Base-by-base conservation (phyloP, 2,329 filamentous ascomycete genomes). In the Cladosporium sp. region DNA sequence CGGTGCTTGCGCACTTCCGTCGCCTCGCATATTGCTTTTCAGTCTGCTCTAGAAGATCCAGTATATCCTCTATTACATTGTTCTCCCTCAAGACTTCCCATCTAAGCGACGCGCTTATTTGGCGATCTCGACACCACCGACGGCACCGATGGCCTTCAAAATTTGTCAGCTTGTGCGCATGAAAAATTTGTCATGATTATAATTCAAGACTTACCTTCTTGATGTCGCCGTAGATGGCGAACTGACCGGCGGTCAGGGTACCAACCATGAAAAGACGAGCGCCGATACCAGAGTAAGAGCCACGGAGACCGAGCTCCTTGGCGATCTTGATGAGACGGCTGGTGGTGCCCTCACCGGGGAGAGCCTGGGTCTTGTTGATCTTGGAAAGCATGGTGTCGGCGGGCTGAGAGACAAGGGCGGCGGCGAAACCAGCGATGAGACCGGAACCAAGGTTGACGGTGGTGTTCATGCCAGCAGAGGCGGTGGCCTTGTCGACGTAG, bases 351-450 rank as follows among this genome's bases (percentile, higher is more conserved):
- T 95, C 88, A 79, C 89, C 89, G 60, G 89, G 88, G 55, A 83
- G 78, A 75, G 88, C 89, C 79, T 89, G 84, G 75, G 86, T 89
- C 86, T 93, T 93, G 86, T 95, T 95, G 80, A 95, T 93, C 83
- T 92, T 93, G 76, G 82, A 87, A 59, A 95, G 84, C 89, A 95
- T 95, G 69, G 89, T 95, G 73, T 95, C 89, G 70, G 89, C 89
- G 63, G 89, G 89, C 78, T 95, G 89, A 57, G 89, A 95, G 70
- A 95, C 81, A 64, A 92, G 70, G 68, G 89, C 89, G 64, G 89
- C 89, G 65, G 88, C 89, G 76, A 95, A 89, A 80, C 90, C 81
- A 50, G 90, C 90, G 52, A 91, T 81, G 61, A 95, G 77, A 77
- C 90, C 90, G 60, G 88, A 91, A 36, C 86, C 83, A 64, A 95